Conservation (phyloP, 2,329 filamentous ascomycete species). For the Phyllosticta citriasiana region DNA sequence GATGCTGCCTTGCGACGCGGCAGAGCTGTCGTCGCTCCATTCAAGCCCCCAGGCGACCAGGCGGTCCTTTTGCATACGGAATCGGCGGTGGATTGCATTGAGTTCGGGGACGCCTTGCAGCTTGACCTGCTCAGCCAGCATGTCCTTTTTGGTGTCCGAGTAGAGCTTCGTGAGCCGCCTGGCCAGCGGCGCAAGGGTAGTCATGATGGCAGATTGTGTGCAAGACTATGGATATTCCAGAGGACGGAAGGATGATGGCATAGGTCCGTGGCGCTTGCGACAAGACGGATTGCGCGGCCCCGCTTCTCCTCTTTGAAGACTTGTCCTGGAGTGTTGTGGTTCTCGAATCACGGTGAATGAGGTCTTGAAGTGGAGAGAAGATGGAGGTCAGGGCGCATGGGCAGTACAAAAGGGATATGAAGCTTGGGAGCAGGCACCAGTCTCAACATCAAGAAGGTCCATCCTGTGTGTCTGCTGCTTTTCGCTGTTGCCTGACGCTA, state of each 20-base stretch:
- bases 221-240: background rate
- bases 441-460: background rate
- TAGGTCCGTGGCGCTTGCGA: background rate
- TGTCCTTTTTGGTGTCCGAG: conserved; percentile 71
- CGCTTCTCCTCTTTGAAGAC: background rate
- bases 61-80: conserved; percentile 70
- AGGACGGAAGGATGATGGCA: too few species aligned
- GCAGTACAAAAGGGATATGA: background rate
- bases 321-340: background rate
- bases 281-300: background rate
- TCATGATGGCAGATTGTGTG: conserved; percentile 2
- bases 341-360: background rate
- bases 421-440: background rate
- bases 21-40: conserved; percentile 60
- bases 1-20: conserved; percentile 54
- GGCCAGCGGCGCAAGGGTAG: conserved; percentile 16
- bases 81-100: conserved; percentile 61
- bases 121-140: conserved; percentile 50
- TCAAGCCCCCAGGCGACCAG: conserved; percentile 71
- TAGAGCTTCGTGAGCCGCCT: conserved; percentile 60
- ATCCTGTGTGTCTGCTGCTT: conserved; percentile 14
- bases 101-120: conserved; percentile 57
- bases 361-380: background rate
- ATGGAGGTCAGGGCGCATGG: background rate
- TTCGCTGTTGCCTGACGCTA: conserved; percentile 21